phyloP scores from a whole-genome alignment of 495 filamentous ascomycete genomes.

The Cairneyella variabilis region DNA sequence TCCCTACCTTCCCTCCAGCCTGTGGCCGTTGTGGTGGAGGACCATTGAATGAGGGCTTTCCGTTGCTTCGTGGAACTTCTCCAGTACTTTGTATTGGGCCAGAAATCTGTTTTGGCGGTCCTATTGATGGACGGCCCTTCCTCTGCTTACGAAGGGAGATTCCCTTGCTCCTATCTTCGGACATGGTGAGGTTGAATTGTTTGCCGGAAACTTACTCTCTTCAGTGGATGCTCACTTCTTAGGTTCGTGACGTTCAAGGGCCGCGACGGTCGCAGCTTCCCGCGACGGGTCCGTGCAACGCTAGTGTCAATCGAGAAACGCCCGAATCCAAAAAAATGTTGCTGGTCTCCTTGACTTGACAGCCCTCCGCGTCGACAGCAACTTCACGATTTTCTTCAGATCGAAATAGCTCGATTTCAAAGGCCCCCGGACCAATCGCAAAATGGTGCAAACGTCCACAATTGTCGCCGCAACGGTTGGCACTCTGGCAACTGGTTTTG shows the following conservation, averaged over 20 bases:
- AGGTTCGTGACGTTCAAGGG: neutral
- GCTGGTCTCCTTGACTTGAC: no score
- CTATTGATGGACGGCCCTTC: constrained; percentile 71
- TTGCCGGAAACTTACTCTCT: no score
- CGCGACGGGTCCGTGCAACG: neutral
- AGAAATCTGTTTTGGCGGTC: constrained; percentile 78
- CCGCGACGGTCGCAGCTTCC: neutral
- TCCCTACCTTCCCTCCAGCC: constrained; percentile 25
- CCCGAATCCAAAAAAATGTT: no score
- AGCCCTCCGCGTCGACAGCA: no score
- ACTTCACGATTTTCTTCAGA: no score
- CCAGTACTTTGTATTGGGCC: constrained; percentile 49
- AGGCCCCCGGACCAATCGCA: constrained; percentile 14
- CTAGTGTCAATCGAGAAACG: neutral
- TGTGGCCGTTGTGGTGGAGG: constrained; percentile 20
- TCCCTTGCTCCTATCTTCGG: constrained; percentile 53
- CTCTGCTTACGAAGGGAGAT: constrained; percentile 90
- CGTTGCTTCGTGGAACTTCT: constrained; percentile 14
- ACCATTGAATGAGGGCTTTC: constrained; percentile 21
- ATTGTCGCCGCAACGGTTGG: constrained; percentile 70
- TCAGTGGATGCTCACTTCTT: no score
- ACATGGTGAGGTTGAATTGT: constrained; percentile 31
- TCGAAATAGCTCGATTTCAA: neutral
- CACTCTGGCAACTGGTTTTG: constrained; percentile 66
- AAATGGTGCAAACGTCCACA: constrained; percentile 63